These are phyloP conservation scores for Hansenula lynferdii DNA, from an alignment of 1,139 yeast genomes.

Conservation along the genomic window DNA sequence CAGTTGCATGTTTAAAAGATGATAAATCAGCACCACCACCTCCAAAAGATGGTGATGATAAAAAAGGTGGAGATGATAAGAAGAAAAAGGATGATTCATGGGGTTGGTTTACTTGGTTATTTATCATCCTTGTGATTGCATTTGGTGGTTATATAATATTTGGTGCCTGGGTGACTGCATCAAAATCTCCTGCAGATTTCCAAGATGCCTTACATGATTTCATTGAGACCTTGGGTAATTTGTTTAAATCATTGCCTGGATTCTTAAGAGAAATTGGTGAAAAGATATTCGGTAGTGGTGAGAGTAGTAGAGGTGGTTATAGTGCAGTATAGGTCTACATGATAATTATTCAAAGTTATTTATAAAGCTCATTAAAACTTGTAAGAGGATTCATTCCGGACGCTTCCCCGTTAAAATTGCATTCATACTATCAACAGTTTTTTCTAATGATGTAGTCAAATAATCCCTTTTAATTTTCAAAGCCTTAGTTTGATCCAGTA, in stretches of 20 bases:
- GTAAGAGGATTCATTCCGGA: slow-evolving; percentile 1
- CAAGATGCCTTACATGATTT: slow-evolving; percentile 64
- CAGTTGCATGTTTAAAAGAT: slow-evolving; percentile 38
- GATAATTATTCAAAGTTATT: background rate
- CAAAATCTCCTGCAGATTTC: slow-evolving; percentile 37
- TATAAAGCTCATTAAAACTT: too few relatives aligned
- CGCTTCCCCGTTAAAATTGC: slow-evolving; percentile 35
- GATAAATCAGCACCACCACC: slow-evolving; percentile 19
- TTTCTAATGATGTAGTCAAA: slow-evolving; percentile 72
- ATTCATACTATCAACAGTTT: slow-evolving; percentile 61
- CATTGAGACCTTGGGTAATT: slow-evolving; percentile 59
- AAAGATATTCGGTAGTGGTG: slow-evolving; percentile 60
- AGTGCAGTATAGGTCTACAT: slow-evolving; percentile 75
- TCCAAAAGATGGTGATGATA: slow-evolving; percentile 25
- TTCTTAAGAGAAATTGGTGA: slow-evolving; percentile 65
- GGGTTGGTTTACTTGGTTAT: slow-evolving; percentile 79
- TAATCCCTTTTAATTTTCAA: slow-evolving; percentile 67
- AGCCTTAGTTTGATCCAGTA: slow-evolving; percentile 55
- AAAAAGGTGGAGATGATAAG: slow-evolving; percentile 22
- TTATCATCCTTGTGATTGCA: slow-evolving; percentile 61
- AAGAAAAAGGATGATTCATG: slow-evolving; percentile 40
- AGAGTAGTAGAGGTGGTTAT: slow-evolving; percentile 85
- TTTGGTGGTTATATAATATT: slow-evolving; percentile 71
- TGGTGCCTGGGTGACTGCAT: slow-evolving; percentile 68
- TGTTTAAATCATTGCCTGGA: slow-evolving; percentile 62